Evolutionary conservation across 805 yeast species (phyloP), one percentile per base, ranked within the genome.

Genomic region (Candida silvatica): DNA sequence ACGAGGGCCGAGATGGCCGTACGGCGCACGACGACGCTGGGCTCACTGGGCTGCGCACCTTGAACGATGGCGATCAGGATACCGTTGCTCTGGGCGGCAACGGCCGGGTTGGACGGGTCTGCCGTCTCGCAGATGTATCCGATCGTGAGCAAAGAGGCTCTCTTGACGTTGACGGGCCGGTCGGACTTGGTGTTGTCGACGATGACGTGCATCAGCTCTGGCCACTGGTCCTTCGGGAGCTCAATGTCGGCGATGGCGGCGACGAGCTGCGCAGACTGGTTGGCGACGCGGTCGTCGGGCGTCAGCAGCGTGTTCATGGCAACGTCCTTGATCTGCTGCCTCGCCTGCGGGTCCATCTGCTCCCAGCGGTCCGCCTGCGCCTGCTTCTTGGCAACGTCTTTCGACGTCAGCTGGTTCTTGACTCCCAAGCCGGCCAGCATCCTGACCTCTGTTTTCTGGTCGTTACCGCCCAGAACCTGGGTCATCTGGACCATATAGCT

Each of bases 171-270:
- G 38, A 74, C 84, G 23, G 88, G 82, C 51, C 80, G 78, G 32
- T 78, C 85, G 6, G 81, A 67, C 49, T 76, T 77, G 22, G 97
- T 92, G 59, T 86, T 85, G 42, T 81, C 86, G 32, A 92, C 90
- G 51, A 92, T 80, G 28, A 74, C 72, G 36, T 78, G 74, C 63
- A 90, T 84, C 51, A 92, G 69, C 41, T 82, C 90, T 19, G 80
- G 77, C 98, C 98, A 92, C 52, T 81, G 85, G 44, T 70, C 69
- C 42, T 80, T 65, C 31, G 97, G 97, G 44, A 92, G 68, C 57
- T 92, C 98, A 38, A 90, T 84, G 43, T 80, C 90, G n/a, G 97
- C 98, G 48, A 92, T 84, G 8, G 97, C 94, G 23, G 97, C 95
- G 34, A 92, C 90, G 45, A 90, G 68, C 64, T 90, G 97, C 17